phyloP scores from a whole-genome alignment of 768 basidiomycete genomes.

The Russula vinacea region DNA sequence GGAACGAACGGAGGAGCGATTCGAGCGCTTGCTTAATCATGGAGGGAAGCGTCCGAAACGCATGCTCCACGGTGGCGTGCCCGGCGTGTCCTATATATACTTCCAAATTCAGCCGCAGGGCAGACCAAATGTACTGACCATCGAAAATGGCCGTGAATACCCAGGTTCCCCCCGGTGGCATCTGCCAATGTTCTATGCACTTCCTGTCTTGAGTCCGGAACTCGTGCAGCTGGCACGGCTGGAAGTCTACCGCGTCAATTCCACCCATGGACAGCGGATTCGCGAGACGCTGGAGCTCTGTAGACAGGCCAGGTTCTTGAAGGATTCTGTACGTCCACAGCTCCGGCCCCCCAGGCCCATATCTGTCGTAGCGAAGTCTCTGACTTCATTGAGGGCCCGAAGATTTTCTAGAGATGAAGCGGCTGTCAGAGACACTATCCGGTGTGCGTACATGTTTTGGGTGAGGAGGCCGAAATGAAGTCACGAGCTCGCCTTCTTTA shows the following conservation, averaged over 20 bases:
- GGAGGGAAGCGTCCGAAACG: slow-evolving; percentile 41
- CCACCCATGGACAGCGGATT: slow-evolving; percentile 37
- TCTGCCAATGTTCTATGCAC: slow-evolving; percentile 42
- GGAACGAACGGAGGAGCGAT: slow-evolving; percentile 35
- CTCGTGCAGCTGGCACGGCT: slow-evolving; percentile 42
- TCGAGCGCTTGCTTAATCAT: slow-evolving; percentile 43
- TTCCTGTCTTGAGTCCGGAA: slow-evolving; percentile 44
- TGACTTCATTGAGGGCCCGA: slow-evolving; percentile 52
- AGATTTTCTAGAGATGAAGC: slow-evolving; percentile 49
- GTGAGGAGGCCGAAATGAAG: slow-evolving; percentile 6
- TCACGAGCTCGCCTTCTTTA: slow-evolving; percentile 8
- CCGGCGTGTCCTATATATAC: slow-evolving; percentile 45
- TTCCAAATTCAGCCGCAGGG: slow-evolving; percentile 7
- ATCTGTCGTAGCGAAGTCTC: slow-evolving; percentile 51
- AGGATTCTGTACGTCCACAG: slow-evolving; percentile 55
- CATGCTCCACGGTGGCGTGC: slow-evolving; percentile 47
- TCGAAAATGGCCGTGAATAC: slow-evolving; percentile 48
- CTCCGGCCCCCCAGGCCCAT: slow-evolving; percentile 51
- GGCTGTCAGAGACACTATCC: slow-evolving; percentile 43
- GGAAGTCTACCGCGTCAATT: slow-evolving; percentile 45
- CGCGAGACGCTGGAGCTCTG: slow-evolving; percentile 42
- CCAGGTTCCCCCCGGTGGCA: slow-evolving; percentile 42
- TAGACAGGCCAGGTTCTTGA: slow-evolving; percentile 40
- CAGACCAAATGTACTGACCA: slow-evolving; percentile 35
- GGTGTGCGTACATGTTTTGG: slow-evolving; percentile 30